Evolutionary conservation across 2,329 filamentous ascomycete species (phyloP).

Genomic region (Venturia aucupariae): DNA sequence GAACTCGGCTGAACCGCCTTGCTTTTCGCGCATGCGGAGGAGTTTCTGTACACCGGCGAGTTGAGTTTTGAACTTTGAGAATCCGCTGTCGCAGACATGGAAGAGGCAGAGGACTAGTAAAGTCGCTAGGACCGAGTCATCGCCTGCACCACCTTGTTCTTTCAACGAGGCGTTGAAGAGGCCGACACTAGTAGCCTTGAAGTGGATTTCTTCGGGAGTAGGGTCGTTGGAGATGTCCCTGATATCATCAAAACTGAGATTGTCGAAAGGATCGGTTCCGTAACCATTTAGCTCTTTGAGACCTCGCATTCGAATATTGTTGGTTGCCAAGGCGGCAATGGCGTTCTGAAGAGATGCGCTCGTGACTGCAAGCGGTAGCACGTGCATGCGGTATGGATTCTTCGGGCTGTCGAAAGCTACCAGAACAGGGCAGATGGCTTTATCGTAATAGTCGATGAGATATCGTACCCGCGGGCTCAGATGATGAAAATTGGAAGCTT

Average conservation of each 20-base stretch:
- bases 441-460: constrained; percentile 89
- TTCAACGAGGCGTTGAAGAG: constrained; percentile 78
- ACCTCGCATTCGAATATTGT: constrained; percentile 80
- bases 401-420: constrained; percentile 79
- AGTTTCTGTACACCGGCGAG: constrained; percentile 91
- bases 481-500: constrained; percentile 46
- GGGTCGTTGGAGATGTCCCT: constrained; percentile 44
- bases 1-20: constrained; percentile 46
- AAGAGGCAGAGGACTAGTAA: constrained; percentile 84
- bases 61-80: constrained; percentile 87
- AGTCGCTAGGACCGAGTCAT: constrained; percentile 81
- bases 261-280: constrained; percentile 22
- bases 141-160: constrained; percentile 62
- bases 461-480: constrained; percentile 72
- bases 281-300: constrained; percentile 40
- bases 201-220: constrained; percentile 67
- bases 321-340: constrained; percentile 76
- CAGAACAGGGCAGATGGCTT: constrained; percentile 83
- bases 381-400: constrained; percentile 79
- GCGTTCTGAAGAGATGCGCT: constrained; percentile 77
- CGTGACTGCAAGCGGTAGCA: constrained; percentile 65
- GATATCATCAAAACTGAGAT: constrained; percentile 28
- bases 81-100: constrained; percentile 85
- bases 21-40: constrained; percentile 31
- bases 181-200: constrained; percentile 75